A percentile compares a stretch with the other conserved stretches of the same genome.
These are phyloP conservation scores for Biancaea sappan DNA, from an alignment of 306 rosid species.

Conservation along the genomic window DNA sequence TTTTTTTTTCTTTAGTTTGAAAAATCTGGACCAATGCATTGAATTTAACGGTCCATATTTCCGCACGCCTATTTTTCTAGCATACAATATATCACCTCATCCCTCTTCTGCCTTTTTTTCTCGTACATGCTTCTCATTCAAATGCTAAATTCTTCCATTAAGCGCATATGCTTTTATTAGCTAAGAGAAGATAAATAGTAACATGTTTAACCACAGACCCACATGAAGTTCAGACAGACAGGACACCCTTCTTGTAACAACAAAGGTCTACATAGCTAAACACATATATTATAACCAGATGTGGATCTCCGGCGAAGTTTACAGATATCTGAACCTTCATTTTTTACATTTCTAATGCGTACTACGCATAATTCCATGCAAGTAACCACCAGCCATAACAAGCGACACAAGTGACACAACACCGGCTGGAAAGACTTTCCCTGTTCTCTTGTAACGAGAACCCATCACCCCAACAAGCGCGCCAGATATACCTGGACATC, in stretches of 20 bases:
- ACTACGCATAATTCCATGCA: conserved; percentile 89
- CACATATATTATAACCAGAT: conserved; percentile 9
- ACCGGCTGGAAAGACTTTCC: conserved; percentile 97
- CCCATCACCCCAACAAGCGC: conserved; percentile 91
- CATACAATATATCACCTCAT: too few species aligned
- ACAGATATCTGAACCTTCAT: conserved; percentile 23
- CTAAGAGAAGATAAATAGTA: background rate
- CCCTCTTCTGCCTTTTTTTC: too few species aligned
- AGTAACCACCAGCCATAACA: conserved; percentile 88
- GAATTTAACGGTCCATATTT: too few species aligned
- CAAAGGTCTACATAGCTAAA: conserved; percentile 14
- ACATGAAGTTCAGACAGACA: conserved; percentile 8
- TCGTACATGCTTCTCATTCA: too few species aligned
- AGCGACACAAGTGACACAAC: conserved; percentile 84
- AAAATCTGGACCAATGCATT: too few species aligned
- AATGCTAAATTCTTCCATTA: too few species aligned
- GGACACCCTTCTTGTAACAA: conserved; percentile 27
- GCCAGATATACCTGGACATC: conserved; percentile 75
- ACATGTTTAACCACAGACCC: background rate
- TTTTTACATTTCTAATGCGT: conserved; percentile 50
- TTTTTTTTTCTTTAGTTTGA: too few species aligned
- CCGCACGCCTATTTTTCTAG: too few species aligned
- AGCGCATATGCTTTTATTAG: background rate
- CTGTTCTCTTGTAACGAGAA: conserved; percentile 83
- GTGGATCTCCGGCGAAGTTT: conserved; percentile 26